Conservation (phyloP, 139 green algal species). For the Asterochloris erici region DNA sequence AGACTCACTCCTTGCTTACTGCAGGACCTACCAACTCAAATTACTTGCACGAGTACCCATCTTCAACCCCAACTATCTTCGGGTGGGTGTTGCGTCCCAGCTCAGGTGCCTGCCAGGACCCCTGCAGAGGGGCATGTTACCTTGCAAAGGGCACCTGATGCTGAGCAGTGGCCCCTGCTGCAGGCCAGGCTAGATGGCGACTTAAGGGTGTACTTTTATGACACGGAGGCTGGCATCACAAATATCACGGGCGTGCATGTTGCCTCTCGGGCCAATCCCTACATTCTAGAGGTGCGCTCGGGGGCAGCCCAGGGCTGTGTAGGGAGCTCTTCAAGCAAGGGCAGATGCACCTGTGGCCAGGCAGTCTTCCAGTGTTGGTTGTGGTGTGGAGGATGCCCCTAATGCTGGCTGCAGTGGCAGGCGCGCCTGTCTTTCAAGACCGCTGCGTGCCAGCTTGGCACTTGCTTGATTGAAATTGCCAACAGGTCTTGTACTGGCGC, state of each 20-base stretch:
- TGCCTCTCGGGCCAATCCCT: neutral
- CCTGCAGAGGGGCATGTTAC: neutral
- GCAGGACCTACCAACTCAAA: constrained; percentile 65
- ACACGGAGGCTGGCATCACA: constrained; percentile 48
- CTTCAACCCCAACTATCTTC: constrained; percentile 82
- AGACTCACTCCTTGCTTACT: no score
- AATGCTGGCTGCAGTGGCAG: neutral
- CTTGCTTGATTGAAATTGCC: neutral
- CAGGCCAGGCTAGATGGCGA: constrained; percentile 42
- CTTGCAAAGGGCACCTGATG: neutral
- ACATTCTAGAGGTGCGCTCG: constrained; percentile 1
- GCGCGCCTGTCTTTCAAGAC: neutral
- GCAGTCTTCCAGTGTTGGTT: neutral
- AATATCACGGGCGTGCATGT: neutral
- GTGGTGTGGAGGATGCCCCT: neutral
- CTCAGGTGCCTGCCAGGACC: neutral
- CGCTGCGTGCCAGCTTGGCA: neutral
- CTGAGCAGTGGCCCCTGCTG: neutral
- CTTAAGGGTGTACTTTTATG: constrained; percentile 64
- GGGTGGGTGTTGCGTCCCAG: constrained; percentile 17
- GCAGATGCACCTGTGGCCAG: neutral
- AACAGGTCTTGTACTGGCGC: neutral
- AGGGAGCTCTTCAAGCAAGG: neutral
- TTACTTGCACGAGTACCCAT: constrained; percentile 61
- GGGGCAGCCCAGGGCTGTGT: neutral